phyloP scores from a whole-genome alignment of 2,329 filamentous ascomycete genomes.

The Colletotrichum sp. region DNA sequence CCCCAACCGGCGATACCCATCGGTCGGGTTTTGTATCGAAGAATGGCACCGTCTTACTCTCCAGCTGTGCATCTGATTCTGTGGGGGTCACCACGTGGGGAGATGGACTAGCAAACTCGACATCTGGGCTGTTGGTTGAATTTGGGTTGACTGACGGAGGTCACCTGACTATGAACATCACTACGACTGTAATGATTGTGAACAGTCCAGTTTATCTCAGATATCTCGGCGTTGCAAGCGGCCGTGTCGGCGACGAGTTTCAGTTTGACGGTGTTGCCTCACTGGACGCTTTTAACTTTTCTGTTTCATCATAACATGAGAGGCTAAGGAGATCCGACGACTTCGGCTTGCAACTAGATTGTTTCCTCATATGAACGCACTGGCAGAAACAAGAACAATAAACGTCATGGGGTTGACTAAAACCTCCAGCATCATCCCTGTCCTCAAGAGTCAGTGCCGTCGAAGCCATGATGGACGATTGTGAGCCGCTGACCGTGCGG shows the following conservation, averaged over 20 bases:
- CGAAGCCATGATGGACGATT: neutral
- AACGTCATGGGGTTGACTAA: neutral
- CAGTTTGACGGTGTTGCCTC: neutral
- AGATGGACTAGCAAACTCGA: neutral
- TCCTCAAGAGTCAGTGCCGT: neutral
- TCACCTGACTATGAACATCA: neutral
- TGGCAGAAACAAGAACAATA: neutral
- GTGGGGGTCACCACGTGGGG: neutral
- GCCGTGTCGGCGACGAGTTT: neutral
- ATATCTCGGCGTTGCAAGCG: neutral
- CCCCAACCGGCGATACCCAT: neutral
- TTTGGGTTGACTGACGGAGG: neutral
- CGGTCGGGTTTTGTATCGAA: neutral
- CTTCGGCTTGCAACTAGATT: neutral
- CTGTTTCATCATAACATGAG: neutral
- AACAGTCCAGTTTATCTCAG: neutral
- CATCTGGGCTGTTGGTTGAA: neutral
- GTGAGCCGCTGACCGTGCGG: neutral
- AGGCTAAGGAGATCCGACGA: neutral
- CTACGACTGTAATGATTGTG: fast-evolving
- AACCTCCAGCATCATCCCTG: neutral
- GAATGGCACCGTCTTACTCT: neutral
- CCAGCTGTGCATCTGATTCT: neutral
- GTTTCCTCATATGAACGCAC: neutral
- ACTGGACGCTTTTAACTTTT: neutral